Conservation (phyloP, 192 early-diverging fungal genomes). For the Podila horticola region DNA sequence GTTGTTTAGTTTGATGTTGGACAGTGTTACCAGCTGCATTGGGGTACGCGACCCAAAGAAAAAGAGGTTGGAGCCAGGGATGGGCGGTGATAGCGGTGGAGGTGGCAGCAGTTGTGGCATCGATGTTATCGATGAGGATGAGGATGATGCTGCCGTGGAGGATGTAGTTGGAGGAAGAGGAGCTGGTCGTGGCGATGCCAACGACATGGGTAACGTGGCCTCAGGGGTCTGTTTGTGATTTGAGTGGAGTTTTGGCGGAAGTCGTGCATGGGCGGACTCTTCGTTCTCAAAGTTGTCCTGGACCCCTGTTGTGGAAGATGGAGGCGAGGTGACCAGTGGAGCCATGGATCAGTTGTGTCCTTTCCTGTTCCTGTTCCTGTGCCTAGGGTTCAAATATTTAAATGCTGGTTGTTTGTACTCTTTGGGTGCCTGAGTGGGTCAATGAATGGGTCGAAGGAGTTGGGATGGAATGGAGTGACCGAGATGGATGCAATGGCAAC, state of each 20-base stretch:
- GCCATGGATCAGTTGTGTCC: slow-evolving; percentile 3
- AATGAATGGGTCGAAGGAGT: neutral
- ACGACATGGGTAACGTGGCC: neutral
- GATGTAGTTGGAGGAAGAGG: neutral
- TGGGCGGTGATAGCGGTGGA: neutral
- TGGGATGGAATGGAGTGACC: neutral
- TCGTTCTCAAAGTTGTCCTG: neutral
- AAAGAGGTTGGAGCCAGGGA: neutral
- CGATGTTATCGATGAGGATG: neutral
- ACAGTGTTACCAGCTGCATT: slow-evolving; percentile 23
- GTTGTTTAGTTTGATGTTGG: slow-evolving; percentile 40
- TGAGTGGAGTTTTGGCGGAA: neutral
- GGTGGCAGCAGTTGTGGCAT: neutral
- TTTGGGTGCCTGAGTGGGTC: neutral
- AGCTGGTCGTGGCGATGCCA: neutral
- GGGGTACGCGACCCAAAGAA: slow-evolving; percentile 4
- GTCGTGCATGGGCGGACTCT: neutral
- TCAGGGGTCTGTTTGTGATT: neutral
- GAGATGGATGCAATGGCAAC: neutral
- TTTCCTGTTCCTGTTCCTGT: neutral
- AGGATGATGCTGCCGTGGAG: too few relatives aligned
- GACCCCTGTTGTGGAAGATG: neutral
- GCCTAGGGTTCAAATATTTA: neutral
- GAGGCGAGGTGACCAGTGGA: neutral
- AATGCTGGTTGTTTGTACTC: neutral